Conservation (phyloP, 768 basidiomycete species). For the Kwoniella europaea region DNA sequence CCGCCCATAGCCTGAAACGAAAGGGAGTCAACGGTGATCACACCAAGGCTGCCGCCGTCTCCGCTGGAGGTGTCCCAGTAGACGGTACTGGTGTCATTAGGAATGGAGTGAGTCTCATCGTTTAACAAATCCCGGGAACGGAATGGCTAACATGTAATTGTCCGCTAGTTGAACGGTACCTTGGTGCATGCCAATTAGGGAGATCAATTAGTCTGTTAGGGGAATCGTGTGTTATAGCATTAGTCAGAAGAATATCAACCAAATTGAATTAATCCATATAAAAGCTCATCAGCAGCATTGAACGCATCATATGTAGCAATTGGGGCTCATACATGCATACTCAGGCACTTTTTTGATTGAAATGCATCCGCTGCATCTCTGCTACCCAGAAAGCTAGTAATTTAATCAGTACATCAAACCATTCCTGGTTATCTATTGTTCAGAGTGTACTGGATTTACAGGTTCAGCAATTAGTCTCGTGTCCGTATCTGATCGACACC, state of each 20-base stretch:
- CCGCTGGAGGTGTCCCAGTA: conserved; percentile 49
- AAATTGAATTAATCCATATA: not conserved
- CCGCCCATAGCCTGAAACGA: conserved; percentile 42
- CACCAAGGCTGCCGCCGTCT: conserved; percentile 43
- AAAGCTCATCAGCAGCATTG: conserved; percentile 3
- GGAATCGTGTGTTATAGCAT: conserved; percentile 1
- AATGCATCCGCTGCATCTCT: too few relatives aligned
- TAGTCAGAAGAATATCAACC: conserved; percentile 1
- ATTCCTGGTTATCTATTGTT: too few relatives aligned
- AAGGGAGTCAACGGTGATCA: conserved; percentile 42
- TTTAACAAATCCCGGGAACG: not conserved
- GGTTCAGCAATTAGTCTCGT: too few relatives aligned
- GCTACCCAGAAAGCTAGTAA: too few relatives aligned
- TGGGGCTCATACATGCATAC: conserved; percentile 2
- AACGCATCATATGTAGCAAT: not conserved
- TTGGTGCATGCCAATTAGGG: not conserved
- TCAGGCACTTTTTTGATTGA: too few relatives aligned
- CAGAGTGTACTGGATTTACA: too few relatives aligned
- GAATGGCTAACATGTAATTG: not conserved
- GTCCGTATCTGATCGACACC: too few relatives aligned
- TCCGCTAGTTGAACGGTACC: conserved; percentile 11
- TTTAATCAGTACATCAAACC: too few relatives aligned
- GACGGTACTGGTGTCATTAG: conserved; percentile 40
- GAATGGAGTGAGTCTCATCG: conserved; percentile 38
- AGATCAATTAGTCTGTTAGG: not conserved